A percentile compares a stretch with the other conserved stretches of the same genome.
Evolutionary conservation across 1,284 basidiomycete genomes (phyloP).

Genomic region (Naganishia sp.): DNA sequence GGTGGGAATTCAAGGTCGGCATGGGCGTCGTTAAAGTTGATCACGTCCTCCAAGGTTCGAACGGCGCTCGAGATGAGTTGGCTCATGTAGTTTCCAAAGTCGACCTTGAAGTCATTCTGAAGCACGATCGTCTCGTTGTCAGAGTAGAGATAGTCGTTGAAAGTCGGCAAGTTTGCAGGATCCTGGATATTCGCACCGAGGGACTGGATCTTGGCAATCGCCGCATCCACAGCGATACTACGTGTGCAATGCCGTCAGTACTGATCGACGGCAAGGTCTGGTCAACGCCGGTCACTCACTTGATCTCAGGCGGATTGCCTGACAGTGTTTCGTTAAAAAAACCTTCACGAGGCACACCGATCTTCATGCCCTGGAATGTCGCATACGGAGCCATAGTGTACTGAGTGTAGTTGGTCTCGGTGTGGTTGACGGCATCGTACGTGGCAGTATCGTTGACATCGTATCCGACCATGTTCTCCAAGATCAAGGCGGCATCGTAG

Average conservation of each 20-base stretch:
- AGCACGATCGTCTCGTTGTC: constrained; percentile 35
- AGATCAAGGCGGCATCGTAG: constrained; percentile 40
- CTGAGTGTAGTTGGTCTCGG: constrained; percentile 34
- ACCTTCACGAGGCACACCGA: constrained; percentile 33
- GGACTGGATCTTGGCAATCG: constrained; percentile 32
- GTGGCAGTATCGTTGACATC: constrained; percentile 32
- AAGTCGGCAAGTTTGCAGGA: constrained; percentile 33
- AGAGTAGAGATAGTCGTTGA: constrained; percentile 26
- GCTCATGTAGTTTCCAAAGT: constrained; percentile 28
- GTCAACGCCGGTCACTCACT: constrained; percentile 5
- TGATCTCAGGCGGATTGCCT: constrained; percentile 35
- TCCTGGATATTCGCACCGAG: constrained; percentile 35
- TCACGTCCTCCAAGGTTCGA: constrained; percentile 20
- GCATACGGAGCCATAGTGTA: constrained; percentile 32
- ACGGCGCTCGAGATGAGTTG: constrained; percentile 25
- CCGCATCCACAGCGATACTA: constrained; percentile 31
- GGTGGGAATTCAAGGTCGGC: constrained; percentile 34
- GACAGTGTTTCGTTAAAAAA: constrained; percentile 35
- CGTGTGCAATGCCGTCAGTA: background rate
- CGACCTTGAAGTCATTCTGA: constrained; percentile 37
- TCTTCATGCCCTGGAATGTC: constrained; percentile 32
- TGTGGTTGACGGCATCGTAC: constrained; percentile 28
- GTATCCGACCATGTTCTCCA: constrained; percentile 39
- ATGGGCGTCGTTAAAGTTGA: constrained; percentile 25
- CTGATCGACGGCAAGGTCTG: background rate